Base-by-base conservation (phyloP, 1,139 yeast genomes). In the Nematodospora anomalae region DNA sequence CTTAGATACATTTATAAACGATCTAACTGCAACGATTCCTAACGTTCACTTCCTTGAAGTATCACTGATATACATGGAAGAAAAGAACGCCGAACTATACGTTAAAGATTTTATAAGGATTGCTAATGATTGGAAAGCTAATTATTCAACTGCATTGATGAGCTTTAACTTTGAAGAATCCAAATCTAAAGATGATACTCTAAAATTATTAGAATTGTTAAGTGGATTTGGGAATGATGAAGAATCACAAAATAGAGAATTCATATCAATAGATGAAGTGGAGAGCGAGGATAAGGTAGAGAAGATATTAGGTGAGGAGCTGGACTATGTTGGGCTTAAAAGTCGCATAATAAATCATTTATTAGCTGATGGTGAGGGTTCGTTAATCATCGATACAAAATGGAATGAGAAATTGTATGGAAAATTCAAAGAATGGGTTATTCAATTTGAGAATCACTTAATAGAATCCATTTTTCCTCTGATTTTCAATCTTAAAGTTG, bases 261-360 rank as follows among this genome's bases (percentile, higher is more conserved):
- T 32, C 6, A n/a, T 21, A 6, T 1, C 14, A 4, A 28, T 42
- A 7, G 40, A 43, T 29, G 43, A 41, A 5, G 12, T 13, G 10
- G 21, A 18, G 6, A 28, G 26, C 24, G 50, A 40, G 3, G 30
- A 24, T 26, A 49, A 40, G 3, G 24, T 30, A 15, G 37, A 40
- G 14, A 30, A 26, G 6, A 33, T 30, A 6, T 26, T 45, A n/a
- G 8, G 21, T 8, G 24, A 36, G 70, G 50, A 63, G 65, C 20
- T 1, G 42, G 60, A 79, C 50, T 66, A 71, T 25, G 69, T 67
- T 30, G 77, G 76, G 34, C 58, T 76, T 0, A 68, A 86, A 40
- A 49, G 67, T 6, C 36, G 46, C 2, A 55, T 85, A 3, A 46
- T 84, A 4, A 47, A 60, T n/a, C 49, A 55, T 16, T 46, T 80